Percentiles rank a stretch among this genome's conserved stretches.
These are phyloP conservation scores for Nectriaceae sp. DNA, from an alignment of 2,329 filamentous ascomycete species.

Conservation along the genomic window DNA sequence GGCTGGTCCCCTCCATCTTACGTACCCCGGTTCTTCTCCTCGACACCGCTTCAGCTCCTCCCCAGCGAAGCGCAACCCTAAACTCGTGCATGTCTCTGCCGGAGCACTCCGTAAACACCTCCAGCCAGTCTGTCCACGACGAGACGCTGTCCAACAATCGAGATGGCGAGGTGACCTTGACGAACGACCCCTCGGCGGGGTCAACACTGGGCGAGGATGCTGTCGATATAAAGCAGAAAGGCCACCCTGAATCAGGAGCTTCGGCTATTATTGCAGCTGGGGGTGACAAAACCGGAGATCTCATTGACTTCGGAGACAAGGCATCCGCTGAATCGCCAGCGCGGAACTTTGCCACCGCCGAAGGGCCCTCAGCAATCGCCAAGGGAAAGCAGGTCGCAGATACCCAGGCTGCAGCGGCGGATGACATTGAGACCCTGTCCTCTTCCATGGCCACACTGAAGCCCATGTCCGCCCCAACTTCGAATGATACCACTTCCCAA, in stretches of 20 bases:
- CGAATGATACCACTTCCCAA: constrained; percentile 38
- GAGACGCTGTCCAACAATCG: constrained; percentile 29
- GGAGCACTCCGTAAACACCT: constrained; percentile 30
- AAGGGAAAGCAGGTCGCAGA: constrained; percentile 29
- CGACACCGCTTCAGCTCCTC: constrained; percentile 4
- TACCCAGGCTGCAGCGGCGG: constrained; percentile 11
- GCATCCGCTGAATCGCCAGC: constrained; percentile 4
- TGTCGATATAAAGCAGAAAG: constrained; percentile 4
- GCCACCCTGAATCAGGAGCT: constrained; percentile 5
- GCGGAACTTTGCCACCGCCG: constrained; percentile 6
- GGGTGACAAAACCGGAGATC: constrained; percentile 10
- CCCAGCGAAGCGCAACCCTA: constrained; percentile 5
- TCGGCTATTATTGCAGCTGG: constrained; percentile 1
- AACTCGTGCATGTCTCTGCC: constrained; percentile 40
- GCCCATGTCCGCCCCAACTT: constrained; percentile 42
- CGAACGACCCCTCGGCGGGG: constrained; percentile 16
- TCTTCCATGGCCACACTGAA: constrained; percentile 53
- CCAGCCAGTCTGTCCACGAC: constrained; percentile 30
- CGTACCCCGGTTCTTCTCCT: constrained; percentile 11
- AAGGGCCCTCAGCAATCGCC: constrained; percentile 13
- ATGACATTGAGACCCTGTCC: constrained; percentile 37
- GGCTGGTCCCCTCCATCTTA: constrained; percentile 18
- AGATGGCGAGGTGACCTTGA: constrained; percentile 30
- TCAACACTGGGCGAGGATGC: background rate
- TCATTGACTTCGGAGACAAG: constrained; percentile 25